Evolutionary conservation across 192 early-diverging fungal genomes (phyloP), one percentile per base, ranked within the genome.

Genomic region (Rhizophagus prolifer): DNA sequence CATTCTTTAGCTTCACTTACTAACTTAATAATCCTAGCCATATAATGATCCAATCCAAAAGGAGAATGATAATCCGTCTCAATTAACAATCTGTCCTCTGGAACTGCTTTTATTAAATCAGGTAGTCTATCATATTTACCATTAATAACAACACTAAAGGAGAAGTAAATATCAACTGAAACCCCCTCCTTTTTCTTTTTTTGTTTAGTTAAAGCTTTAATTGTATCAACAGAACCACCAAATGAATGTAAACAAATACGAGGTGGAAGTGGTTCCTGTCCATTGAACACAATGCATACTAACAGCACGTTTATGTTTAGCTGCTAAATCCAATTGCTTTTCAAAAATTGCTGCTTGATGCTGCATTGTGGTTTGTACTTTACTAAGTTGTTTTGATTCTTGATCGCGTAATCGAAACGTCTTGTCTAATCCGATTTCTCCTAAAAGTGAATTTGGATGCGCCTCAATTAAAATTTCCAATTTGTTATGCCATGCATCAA

Each of bases 201-300:
- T 46, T 28, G 58, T 30, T 38, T 63, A 4, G 85, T 50, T 28
- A 94, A 84, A 5, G 78, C 76, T 34, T 80, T 81, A 21, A 94
- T 76, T 79, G 91, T 90, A 62, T 96, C 93, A 28, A 86, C 74
- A 28, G 92, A 93, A 26, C 94, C 95, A 9, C 91, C 90, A 77
- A 88, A 98, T 21, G 95, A 96, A 76, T 98, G 96, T 68, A 95
- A 82, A 80, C 93, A 94, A 60, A 97, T 86, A 30, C 89, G 84
- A 2, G 92, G 90, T 13, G 92, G 90, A 25, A 91, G 80, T 16
- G 30, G 79, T 74, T 77, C 14, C 70, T 59, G 16, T 78, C 63
- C 14, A 89, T 60, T 90, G 92, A 26, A 97, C 95, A 74, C 89
- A 90, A 79, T 97, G 94, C 54, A 96, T 80, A 41, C 89, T 93